Base-by-base conservation (phyloP, 2,329 filamentous ascomycete genomes). In the Colletotrichum sojae region DNA sequence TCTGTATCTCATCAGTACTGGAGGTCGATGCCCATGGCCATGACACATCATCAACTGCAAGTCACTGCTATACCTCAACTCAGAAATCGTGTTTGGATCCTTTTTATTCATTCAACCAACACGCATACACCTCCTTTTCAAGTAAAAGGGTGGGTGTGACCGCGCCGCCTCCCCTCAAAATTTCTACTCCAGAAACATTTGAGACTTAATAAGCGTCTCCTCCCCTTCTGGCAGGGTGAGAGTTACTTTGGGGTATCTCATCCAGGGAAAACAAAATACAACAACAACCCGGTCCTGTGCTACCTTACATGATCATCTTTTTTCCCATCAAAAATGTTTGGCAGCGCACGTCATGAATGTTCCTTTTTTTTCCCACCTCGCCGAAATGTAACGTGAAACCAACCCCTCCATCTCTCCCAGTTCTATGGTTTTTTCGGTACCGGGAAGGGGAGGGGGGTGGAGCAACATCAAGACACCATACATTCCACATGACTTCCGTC, bases 191-290 rank as follows among this genome's bases (percentile, higher is more conserved):
- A 53, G n/a, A 18, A 69, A 69, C 55, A 67, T 52, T 22, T 22
- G 36, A 58, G 12, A 54, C 20, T 63, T 9, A 31, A 31, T 8
- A 31, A 22, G 54, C 53, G 53, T 58, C 46, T 40, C 65, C 27
- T 54, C 6, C 22, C 22, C 22, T 22, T 22, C 22, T 22, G 22
- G 6, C 10, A 39, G 53, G 27, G 59, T 43, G 60, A 66, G 60
- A 66, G 62, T 59, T 60, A 56, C 62, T 69, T 49, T 4, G 22
- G 67, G 62, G 62, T 61, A 69, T 69, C 62, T 69, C 66, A 65
- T 69, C 51, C 55, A 60, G 61, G 51, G 66, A 31, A 31, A 31
- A 31, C 22, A 22, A 22, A 22, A n/a, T n/a, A n/a, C n/a, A 31
- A 31, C 27, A 31, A 9, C 8, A 66, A 20, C 59, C 53, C 22